These are phyloP conservation scores for Tuber magnatum DNA, from an alignment of 495 filamentous ascomycete genomes.

Conservation along the genomic window DNA sequence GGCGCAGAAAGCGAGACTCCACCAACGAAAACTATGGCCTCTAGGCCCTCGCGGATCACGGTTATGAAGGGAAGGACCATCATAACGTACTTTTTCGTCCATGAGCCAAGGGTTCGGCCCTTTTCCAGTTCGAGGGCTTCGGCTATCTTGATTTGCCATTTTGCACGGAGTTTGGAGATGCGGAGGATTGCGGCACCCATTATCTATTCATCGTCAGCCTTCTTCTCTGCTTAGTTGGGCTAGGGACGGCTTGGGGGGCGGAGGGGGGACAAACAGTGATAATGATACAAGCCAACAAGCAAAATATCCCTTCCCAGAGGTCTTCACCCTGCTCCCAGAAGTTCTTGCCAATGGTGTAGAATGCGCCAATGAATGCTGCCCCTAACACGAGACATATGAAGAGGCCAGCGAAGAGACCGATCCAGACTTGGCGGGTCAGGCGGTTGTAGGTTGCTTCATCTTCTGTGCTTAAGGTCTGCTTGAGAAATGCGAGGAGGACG, in stretches of 20 bases:
- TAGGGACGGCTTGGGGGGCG: neutral
- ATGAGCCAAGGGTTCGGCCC: slow-evolving; percentile 46
- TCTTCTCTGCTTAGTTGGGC: neutral
- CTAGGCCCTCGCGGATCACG: slow-evolving; percentile 61
- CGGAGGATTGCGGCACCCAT: slow-evolving; percentile 69
- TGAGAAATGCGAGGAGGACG: slow-evolving; percentile 62
- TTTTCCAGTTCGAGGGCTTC: slow-evolving; percentile 50
- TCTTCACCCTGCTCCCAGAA: slow-evolving; percentile 53
- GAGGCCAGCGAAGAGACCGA: slow-evolving; percentile 51
- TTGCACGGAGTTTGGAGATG: slow-evolving; percentile 62
- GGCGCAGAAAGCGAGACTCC: slow-evolving; percentile 58
- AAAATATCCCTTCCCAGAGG: slow-evolving; percentile 64
- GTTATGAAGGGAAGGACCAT: slow-evolving; percentile 67
- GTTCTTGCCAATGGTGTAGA: slow-evolving; percentile 57
- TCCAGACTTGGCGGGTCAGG: slow-evolving; percentile 55
- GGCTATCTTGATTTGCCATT: slow-evolving; percentile 61
- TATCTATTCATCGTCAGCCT: slow-evolving; percentile 34
- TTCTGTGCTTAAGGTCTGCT: slow-evolving; percentile 51
- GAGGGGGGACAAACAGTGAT: slow-evolving; percentile 46
- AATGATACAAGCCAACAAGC: slow-evolving; percentile 56
- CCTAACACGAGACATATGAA: slow-evolving; percentile 55
- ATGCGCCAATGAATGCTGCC: slow-evolving; percentile 58
- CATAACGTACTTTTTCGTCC: slow-evolving; percentile 58
- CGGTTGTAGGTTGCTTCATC: slow-evolving; percentile 46
- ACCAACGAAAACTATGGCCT: slow-evolving; percentile 64